Conservation (phyloP, 257 asterid species). For the Henckelia pumila region DNA sequence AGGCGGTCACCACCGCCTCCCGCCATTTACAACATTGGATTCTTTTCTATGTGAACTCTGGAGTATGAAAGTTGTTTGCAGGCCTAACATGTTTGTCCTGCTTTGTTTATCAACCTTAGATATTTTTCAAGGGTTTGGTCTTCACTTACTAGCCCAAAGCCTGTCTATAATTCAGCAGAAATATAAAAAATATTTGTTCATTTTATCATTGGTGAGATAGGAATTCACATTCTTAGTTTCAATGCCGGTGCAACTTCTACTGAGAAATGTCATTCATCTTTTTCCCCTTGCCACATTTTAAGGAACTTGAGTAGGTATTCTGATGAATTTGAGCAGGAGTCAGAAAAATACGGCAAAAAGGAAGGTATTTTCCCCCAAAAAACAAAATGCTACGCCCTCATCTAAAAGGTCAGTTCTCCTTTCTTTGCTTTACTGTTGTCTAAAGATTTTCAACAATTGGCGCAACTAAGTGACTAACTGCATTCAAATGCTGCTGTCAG, state of each 20-base stretch:
- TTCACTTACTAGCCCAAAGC: slow-evolving; percentile 2
- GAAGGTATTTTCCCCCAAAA: slow-evolving; percentile 22
- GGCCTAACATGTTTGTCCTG: neutral
- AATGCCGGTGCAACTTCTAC: neutral
- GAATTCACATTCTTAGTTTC: neutral
- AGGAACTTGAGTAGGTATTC: neutral
- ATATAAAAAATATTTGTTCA: neutral
- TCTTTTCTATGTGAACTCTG: too few species aligned
- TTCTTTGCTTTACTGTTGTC: neutral
- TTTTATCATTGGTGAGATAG: neutral
- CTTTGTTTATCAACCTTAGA: neutral
- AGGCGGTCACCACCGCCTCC: too few species aligned
- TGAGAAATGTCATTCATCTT: neutral
- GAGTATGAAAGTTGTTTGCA: slow-evolving; percentile 4
- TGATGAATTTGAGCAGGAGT: slow-evolving; percentile 33
- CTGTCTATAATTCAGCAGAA: neutral
- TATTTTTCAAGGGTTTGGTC: neutral
- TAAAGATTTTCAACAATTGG: neutral
- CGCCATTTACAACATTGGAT: too few species aligned
- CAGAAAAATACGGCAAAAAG: slow-evolving; percentile 31
- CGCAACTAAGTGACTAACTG: neutral
- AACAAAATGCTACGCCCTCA: slow-evolving; percentile 24
- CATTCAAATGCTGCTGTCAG: slow-evolving; percentile 26
- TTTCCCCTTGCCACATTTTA: neutral
- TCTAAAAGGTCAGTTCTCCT: slow-evolving; percentile 38